Evolutionary conservation across 2,329 filamentous ascomycete species (phyloP), one percentile per base, ranked within the genome.

Genomic region (Ophiobolus disseminans): DNA sequence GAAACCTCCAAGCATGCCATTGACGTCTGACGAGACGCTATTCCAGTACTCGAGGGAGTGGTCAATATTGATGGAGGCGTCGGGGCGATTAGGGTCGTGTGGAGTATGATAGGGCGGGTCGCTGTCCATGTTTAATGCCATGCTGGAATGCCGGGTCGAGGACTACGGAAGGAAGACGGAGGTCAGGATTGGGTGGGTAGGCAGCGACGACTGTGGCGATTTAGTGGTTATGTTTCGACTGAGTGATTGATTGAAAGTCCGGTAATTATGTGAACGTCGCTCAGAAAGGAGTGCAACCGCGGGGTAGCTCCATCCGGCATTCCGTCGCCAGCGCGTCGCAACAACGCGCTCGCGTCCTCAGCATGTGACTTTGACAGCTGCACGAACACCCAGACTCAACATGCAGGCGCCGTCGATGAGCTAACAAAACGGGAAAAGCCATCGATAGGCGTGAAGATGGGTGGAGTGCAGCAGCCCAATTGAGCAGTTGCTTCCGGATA

Each of bases 1-100:
- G 77, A 73, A 92, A 48, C 82, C 89, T 53, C 90, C 91, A 1
- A 96, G 86, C 87, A 94, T 92, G 65, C 90, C 90, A 61, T 88
- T 82, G 55, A 83, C 80, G 51, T 81, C 79, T 9, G 81, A 75
- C 28, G 78, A 73, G 48, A 82, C 76, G 28, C 66, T 64, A 52
- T 76, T 75, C 82, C 81, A 85, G 73, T 85, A 82, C 43, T 62
- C 61, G 38, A 80, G 63, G 21, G 78, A 75, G 19, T 70, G 70
- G 30, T 65, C 56, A 53, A 75, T 68, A 63, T 78, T 63, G 63
- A 80, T 80, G 14, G 73, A 68, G 40, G 76, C 73, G 60, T 80
- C 77, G 26, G 70, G 66, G 16, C 57, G 58, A 42, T 60, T 51
- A 40, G 57, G 45, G 26, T 60, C 46, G 51, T 55, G 44, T 22